Base-by-base conservation (phyloP, 2,329 filamentous ascomycete species). In the Cladophialophora chaetospira region DNA sequence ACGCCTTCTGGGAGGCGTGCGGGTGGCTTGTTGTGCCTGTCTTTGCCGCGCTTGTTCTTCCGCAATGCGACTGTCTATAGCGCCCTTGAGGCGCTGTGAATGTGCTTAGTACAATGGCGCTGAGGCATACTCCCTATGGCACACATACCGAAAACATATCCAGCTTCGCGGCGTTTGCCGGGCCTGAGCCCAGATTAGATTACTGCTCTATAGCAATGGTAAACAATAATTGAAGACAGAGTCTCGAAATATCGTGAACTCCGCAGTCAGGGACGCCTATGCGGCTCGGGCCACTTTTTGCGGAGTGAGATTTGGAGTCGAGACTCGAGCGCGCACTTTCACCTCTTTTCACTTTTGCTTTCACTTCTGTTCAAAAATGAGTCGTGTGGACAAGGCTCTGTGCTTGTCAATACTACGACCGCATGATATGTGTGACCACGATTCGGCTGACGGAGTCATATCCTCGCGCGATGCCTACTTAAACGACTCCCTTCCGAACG, bases 11-110 rank as follows among this genome's bases (percentile, higher is more conserved):
- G 54, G 78, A 44, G 74, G 72, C 46, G 77, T 82, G 61, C 68
- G 75, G 5, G 78, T 75, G 51, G 76, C 71, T 31, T 51, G 42
- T 61, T 78, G 71, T 4, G 78, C 60, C 25, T 75, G 73, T 68
- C 83, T 83, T 70, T 91, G 88, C 57, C 89, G 88, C 56, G 90
- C 88, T 74, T 96, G 90, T 75, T 97, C 92, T 76, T 96, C 91
- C 68, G 91, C 89, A 68, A 97, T 94, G 68, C 88, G 88, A 67
- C 86, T 86, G 71, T 96, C 89, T 71, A 96, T 91, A 58, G 88
- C 88, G 68, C 88, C 89, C 76, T 90, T 89, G 66, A 96, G 79
- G 78, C 89, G 84, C 88, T 94, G 70, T 49, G 5, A 15, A 26
- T 31, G 35, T 21, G 13, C 31, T 51, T 33, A 56, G 56, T 46